These are phyloP conservation scores for Coniosporium apollinis DNA, from an alignment of 495 filamentous ascomycete genomes.

Conservation along the genomic window DNA sequence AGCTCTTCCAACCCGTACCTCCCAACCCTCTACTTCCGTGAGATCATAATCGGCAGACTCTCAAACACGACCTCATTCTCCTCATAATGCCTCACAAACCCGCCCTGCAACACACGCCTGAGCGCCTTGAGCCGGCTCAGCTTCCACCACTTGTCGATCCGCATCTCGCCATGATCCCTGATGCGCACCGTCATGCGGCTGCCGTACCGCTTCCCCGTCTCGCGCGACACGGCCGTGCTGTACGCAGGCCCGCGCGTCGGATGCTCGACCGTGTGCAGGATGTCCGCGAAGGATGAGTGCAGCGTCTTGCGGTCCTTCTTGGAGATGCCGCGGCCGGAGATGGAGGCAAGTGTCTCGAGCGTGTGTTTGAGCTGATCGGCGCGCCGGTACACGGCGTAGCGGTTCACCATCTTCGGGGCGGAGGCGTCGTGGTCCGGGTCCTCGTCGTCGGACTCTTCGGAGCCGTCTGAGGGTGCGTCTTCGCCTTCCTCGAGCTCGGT, in stretches of 20 bases:
- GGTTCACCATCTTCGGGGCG: constrained; percentile 40
- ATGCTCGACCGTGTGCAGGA: constrained; percentile 69
- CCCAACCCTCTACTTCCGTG: neutral
- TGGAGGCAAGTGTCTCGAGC: constrained; percentile 35
- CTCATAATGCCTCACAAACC: constrained; percentile 66
- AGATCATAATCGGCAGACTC: constrained; percentile 37
- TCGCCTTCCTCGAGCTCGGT: constrained; percentile 44
- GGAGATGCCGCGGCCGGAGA: constrained; percentile 54
- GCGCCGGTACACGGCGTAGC: constrained; percentile 24
- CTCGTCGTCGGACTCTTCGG: constrained; percentile 31
- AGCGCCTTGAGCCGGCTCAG: constrained; percentile 60
- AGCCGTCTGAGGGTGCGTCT: constrained; percentile 28
- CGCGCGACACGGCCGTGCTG: constrained; percentile 53
- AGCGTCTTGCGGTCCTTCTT: constrained; percentile 66
- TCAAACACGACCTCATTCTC: constrained; percentile 66
- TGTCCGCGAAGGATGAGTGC: constrained; percentile 63
- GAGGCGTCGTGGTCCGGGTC: constrained; percentile 11
- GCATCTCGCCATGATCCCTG: constrained; percentile 51
- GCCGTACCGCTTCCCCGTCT: constrained; percentile 56
- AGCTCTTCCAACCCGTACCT: no score
- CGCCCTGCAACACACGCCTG: constrained; percentile 59
- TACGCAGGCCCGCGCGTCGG: constrained; percentile 56
- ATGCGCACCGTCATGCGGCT: constrained; percentile 63
- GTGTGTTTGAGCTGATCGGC: constrained; percentile 28
- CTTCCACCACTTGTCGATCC: constrained; percentile 86